Conservation (phyloP, 805 yeast genomes). For the Nakazawaea ishiwadae region DNA sequence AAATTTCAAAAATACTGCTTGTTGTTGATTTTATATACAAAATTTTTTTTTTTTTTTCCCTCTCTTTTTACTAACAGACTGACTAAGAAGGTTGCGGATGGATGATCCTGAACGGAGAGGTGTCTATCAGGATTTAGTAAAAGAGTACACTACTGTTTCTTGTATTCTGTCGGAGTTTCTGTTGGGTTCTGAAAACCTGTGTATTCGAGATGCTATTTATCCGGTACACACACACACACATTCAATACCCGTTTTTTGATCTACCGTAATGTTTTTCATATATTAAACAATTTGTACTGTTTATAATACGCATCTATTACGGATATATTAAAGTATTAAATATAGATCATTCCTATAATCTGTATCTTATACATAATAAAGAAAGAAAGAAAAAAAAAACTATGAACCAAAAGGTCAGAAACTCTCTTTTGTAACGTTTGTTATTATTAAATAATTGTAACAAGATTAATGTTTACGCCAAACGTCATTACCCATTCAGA, state of each 20-base stretch:
- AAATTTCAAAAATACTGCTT: neutral
- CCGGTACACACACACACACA: too few species aligned
- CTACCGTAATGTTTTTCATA: constrained; percentile 3
- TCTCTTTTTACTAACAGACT: too few species aligned
- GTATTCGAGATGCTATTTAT: too few species aligned
- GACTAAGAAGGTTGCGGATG: too few species aligned
- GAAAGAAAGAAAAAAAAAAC: neutral
- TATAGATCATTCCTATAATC: constrained; percentile 1
- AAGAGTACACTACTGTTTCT: too few species aligned
- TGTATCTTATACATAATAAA: neutral
- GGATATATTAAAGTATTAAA: neutral
- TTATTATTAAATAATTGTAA: constrained; percentile 9
- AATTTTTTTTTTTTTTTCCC: too few species aligned
- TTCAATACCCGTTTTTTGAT: neutral
- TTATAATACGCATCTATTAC: constrained; percentile 9
- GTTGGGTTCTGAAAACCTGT: too few species aligned
- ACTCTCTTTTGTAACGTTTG: constrained; percentile 12
- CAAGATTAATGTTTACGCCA: constrained; percentile 14
- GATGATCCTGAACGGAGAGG: constrained; percentile 3
- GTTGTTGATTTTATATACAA: neutral
- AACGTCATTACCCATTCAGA: constrained; percentile 14
- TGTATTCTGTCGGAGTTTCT: too few species aligned
- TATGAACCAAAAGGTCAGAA: constrained; percentile 9
- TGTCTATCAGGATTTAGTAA: too few species aligned
- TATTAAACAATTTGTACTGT: too few species aligned